Conservation (phyloP, 2,329 filamentous ascomycete species). For the Ascochyta clinopodiicola region DNA sequence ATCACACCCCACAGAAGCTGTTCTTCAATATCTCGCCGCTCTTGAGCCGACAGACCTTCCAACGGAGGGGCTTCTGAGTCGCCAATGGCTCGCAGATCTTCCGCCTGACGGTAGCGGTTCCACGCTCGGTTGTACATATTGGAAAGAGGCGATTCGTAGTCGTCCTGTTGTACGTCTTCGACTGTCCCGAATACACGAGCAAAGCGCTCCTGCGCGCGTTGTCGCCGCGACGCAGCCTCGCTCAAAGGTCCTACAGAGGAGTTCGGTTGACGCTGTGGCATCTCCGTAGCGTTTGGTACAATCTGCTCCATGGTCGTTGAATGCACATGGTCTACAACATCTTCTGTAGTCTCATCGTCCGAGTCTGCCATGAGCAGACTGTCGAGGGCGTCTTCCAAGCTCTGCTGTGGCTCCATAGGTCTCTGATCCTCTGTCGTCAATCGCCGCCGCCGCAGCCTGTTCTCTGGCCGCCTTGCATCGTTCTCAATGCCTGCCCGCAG, state of each 20-base stretch:
- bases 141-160: conserved; percentile 57
- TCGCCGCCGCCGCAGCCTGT: conserved; percentile 33
- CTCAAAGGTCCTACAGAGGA: conserved; percentile 15
- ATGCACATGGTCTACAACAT: too few species aligned
- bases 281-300: neutral
- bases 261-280: neutral
- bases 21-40: conserved; percentile 41
- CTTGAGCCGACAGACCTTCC: conserved; percentile 29
- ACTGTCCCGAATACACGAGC: conserved; percentile 54
- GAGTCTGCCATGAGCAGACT: conserved; percentile 37
- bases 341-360: conserved; percentile 22
- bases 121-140: conserved; percentile 55
- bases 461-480: conserved; percentile 38
- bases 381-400: conserved; percentile 46
- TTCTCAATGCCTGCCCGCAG: conserved; percentile 44
- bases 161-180: conserved; percentile 55
- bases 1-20: conserved; percentile 44
- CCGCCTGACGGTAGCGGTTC: conserved; percentile 53
- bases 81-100: conserved; percentile 40
- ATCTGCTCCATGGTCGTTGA: neutral
- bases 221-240: conserved; percentile 25
- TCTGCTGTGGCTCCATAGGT: conserved; percentile 34
- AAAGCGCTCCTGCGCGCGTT: conserved; percentile 38
- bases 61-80: conserved; percentile 29
- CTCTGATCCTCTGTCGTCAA: conserved; percentile 34